Base-by-base conservation (phyloP, 2,329 filamentous ascomycete species). In the Colletotrichum sp. region DNA sequence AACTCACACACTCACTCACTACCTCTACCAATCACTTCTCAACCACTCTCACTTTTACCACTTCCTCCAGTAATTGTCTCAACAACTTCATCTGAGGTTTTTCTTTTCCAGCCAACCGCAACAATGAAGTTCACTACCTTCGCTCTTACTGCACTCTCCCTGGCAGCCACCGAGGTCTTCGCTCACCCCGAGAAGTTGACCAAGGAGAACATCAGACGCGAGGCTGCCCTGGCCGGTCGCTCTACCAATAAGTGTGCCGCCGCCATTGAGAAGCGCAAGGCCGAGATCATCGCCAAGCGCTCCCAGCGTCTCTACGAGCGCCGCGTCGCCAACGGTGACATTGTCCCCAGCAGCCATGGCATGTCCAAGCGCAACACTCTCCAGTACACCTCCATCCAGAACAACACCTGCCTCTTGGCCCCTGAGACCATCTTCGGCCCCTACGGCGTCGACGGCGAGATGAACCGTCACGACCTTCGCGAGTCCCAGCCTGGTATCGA, bases 381-480 rank as follows among this genome's bases (percentile, higher is more conserved):
- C 1, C 55, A 69, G 13, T 62, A 69, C 34, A 62, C 55, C 55
- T 62, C 32, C 55, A 69, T 70, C 18, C 68, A 70, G 39, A 84
- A 85, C 76, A 81, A 81, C 21, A 85, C 85, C 26, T 89, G 88
- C 69, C 83, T 89, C 52, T 81, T 89, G 21, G 83, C 83, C 7
- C 86, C 87, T 1, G 87, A 89, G 74, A 85, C 85, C 26, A 88
- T 85, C 9, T 81, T 88, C 79, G 87, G 88, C 6, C 88, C 88
- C 26, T 89, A 89, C 81, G 89, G 81, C 78, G 77, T 72, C 77
- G 72, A 34, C 30, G 69, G 69, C 24, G 52, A 72, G 55, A 36
- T 67, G 21, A 59, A 44, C 39, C 73, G 73, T 4, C 55, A 60
- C 21, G 69, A 76, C 63, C 63, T 76, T 5, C 55, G 32, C 36